Evolutionary conservation across 2,329 filamentous ascomycete genomes (phyloP).

Genomic region (Fusarium denticulatum): DNA sequence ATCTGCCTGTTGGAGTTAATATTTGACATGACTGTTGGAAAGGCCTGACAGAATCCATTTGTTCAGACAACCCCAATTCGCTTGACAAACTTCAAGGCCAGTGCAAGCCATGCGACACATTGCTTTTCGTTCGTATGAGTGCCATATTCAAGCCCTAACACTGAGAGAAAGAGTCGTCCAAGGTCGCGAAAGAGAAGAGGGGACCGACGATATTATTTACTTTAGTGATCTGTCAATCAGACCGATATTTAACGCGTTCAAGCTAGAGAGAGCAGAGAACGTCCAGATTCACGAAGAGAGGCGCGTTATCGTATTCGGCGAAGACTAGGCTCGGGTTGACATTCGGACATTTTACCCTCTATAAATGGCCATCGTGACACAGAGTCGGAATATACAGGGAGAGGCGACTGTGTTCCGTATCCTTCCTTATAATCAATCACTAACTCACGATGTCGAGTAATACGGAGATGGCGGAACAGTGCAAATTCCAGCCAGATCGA

Average conservation of each 20-base stretch:
- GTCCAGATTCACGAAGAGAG: background rate
- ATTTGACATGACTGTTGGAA: background rate
- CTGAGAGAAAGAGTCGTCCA: background rate
- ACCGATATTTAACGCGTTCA: no score
- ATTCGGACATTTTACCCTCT: background rate
- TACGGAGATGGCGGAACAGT: background rate
- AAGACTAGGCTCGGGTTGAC: background rate
- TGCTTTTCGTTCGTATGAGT: background rate
- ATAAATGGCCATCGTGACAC: background rate
- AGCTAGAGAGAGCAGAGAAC: no score
- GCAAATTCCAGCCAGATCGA: background rate
- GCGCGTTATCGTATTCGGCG: background rate
- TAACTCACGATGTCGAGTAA: no score
- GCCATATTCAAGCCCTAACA: background rate
- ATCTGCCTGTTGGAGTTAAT: background rate
- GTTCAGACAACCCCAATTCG: rapidly evolving
- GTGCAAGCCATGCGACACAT: background rate
- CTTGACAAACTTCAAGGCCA: background rate
- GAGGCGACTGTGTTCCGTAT: background rate
- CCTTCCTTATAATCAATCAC: background rate
- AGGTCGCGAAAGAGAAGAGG: background rate
- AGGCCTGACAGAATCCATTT: background rate
- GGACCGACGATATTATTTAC: background rate
- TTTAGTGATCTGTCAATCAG: rapidly evolving
- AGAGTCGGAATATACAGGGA: background rate